A percentile compares a stretch with the other conserved stretches of the same genome.
Conservation (phyloP, 306 rosid genomes). For the Trifolium dubium region DNA sequence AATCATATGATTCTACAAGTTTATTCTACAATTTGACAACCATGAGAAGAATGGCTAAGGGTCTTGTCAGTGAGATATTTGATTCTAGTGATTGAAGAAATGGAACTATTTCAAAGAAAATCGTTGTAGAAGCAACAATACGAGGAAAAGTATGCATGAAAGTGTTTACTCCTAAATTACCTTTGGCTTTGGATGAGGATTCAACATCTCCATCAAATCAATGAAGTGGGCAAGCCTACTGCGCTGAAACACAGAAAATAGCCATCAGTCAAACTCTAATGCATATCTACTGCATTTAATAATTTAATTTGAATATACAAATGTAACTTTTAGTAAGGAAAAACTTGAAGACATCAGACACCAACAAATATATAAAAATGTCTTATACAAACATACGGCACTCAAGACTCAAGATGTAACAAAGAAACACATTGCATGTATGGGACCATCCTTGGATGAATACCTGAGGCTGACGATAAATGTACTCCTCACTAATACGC, state of each 20-base stretch:
- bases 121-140: neutral
- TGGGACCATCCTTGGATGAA: constrained; percentile 26
- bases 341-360: constrained; percentile 29
- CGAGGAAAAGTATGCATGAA: neutral
- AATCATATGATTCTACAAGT: neutral
- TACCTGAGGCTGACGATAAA: constrained; percentile 94
- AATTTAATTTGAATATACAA: constrained; percentile 13
- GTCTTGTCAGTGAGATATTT: constrained; percentile 15
- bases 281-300: constrained; percentile 16
- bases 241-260: constrained; percentile 60
- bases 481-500: constrained; percentile 90
- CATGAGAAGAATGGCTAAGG: constrained; percentile 13
- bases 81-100: constrained; percentile 8
- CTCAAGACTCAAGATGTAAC: constrained; percentile 29
- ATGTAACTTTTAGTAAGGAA: constrained; percentile 28
- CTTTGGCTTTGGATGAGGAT: constrained; percentile 91
- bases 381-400: constrained; percentile 17
- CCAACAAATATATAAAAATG: constrained; percentile 21
- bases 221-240: constrained; percentile 86
- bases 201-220: constrained; percentile 93
- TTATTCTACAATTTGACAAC: neutral
- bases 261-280: constrained; percentile 30
- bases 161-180: constrained; percentile 46
- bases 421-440: constrained; percentile 23
- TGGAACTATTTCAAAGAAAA: constrained; percentile 21